Base-by-base conservation (phyloP, 2,329 filamentous ascomycete species). In the Ambrosiella cleistominuta region DNA sequence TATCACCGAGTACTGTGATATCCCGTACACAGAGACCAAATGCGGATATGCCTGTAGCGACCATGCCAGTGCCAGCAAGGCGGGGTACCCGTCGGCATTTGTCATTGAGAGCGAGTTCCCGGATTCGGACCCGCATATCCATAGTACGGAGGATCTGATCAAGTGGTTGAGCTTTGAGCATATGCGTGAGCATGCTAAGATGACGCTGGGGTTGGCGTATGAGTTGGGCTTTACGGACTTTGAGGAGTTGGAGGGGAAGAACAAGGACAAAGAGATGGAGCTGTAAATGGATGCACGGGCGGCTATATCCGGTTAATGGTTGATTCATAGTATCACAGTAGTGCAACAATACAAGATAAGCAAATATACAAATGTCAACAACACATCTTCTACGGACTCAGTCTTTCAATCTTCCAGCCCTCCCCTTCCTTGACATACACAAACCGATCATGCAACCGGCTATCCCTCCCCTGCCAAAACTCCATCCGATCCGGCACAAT, bases 381-480 rank as follows among this genome's bases (percentile, higher is more conserved):
- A 47, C n/a, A 8, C 2, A n/a, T 45, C 39, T 27, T 27, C 65
- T 66, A 90, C 15, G 87, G 87, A 66, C 86, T 90, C 68, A 90
- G 68, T 65, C 87, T 81, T 64, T 88, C 77, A 64, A 93, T 71
- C 66, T 71, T 78, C 86, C 85, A 90, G 15, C 65, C 69, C 56
- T 72, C 74, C 54, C 79, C 75, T 19, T 58, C 47, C 47, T 57
- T 57, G 6, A 57, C 61, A 71, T 96, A 97, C 62, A 83, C 78
- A 68, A 98, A 97, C 27, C 93, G 84, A 75, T 98, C 93, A 71
- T 98, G 93, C 69, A 98, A 72, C 61, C 93, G 78, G 71, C 85
- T 95, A 67, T 88, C 79, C 65, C 93, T 79, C 2, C 93, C 93
- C 75, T 96, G 90, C 82, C 93, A 98, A 69, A 98, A 98, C 76